Base-by-base conservation (phyloP, 495 filamentous ascomycete genomes). In the Annulohypoxylon nitens region DNA sequence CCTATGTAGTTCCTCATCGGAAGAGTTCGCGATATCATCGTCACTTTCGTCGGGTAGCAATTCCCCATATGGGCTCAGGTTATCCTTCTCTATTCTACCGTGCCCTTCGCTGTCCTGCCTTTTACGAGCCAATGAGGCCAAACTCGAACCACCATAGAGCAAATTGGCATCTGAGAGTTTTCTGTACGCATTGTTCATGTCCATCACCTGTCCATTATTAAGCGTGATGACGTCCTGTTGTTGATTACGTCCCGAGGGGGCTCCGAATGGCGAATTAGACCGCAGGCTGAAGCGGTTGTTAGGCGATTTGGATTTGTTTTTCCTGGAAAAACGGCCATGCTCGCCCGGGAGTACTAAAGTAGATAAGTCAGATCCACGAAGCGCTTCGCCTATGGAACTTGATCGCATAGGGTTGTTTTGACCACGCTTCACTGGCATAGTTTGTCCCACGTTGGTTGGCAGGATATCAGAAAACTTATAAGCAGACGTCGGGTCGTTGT, bases 1-100 rank as follows among this genome's bases (percentile, higher is more conserved):
- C 10, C 83, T 75, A 36, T 85, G 80, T 16, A 81, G 81, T 58
- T 87, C 88, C 64, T 87, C 86, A 16, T 87, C 85, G 12, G 82
- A 83, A 53, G 81, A 83, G 57, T 80, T 83, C 18, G 61, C 81
- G 59, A 81, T 83, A n/a, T 87, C 85, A 51, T 85, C 83, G 18
- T 88, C 87, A 66, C 85, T 88, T 37, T 87, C 87, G 41, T 85
- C 86, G 4, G 82, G 78, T 16, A 83, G 78, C 60, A 90, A 80
- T 43, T 90, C 91, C 16, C 88, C 88, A 68, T 93, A 91, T 55
- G 83, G 83, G 50, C 83, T 78, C 11, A 88, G 82, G 59, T 92
- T 89, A 75, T 95, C 93, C 77, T 93, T 95, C 62, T 89, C 86
- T 65, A 97, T 78, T 51, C 93, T 87, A 60, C 88, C 88, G 37